These are phyloP conservation scores for Agrostemma githago DNA, from an alignment of 148 eudicot genomes.

Conservation along the genomic window DNA sequence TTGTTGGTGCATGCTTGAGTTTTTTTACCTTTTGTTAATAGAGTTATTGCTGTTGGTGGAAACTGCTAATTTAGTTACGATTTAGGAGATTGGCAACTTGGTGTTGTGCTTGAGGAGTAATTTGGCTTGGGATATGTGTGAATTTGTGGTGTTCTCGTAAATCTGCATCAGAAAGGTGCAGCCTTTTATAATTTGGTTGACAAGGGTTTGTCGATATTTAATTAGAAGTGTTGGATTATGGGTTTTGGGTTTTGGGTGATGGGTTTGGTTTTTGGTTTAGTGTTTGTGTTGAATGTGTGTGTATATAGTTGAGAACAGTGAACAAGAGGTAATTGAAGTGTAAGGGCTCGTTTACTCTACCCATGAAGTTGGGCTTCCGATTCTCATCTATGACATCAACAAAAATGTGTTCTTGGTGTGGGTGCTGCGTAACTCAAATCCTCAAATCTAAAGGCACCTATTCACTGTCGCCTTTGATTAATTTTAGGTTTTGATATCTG, in stretches of 20 bases:
- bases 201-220: no score
- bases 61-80: not conserved
- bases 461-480: constrained; percentile 7
- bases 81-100: not conserved
- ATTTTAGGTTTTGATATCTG: constrained; percentile 42
- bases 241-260: no score
- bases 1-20: not conserved
- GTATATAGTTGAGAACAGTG: no score
- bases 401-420: not conserved
- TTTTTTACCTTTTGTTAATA: not conserved
- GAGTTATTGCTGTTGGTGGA: not conserved
- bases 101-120: not conserved
- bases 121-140: no score
- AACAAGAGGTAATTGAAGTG: no score
- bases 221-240: no score
- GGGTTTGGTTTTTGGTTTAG: no score
- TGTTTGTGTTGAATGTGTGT: no score
- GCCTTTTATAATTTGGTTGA: not conserved
- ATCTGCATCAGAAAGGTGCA: not conserved
- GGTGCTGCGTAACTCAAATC: not conserved
- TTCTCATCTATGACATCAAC: no score
- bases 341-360: no score
- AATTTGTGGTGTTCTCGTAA: no score
- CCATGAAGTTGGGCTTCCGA: no score
- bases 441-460: not conserved